Percentiles rank a stretch among this genome's conserved stretches.
These are phyloP conservation scores for Hymenoscyphus linearis DNA, from an alignment of 2,329 filamentous ascomycete species.

Conservation along the genomic window DNA sequence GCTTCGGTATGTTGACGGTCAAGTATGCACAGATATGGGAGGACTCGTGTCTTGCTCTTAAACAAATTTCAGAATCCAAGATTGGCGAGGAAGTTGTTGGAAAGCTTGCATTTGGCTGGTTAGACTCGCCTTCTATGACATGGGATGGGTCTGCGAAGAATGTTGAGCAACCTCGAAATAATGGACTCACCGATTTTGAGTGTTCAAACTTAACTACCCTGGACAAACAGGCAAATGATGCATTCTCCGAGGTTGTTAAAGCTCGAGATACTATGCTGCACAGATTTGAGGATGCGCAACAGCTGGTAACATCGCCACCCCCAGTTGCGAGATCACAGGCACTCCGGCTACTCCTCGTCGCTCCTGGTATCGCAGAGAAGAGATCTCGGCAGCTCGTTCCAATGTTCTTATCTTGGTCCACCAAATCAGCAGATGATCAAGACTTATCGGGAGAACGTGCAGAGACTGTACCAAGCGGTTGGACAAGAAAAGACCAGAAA, in stretches of 20 bases:
- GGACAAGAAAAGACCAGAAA: conserved; percentile 78
- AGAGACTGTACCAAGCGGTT: conserved; percentile 41
- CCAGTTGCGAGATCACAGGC: conserved; percentile 67
- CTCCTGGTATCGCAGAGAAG: conserved; percentile 78
- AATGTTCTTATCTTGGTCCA: conserved; percentile 77
- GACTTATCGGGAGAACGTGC: conserved; percentile 26
- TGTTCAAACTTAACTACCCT: conserved; percentile 70
- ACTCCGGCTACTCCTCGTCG: conserved; percentile 67
- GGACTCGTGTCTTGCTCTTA: conserved; percentile 70
- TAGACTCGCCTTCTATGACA: conserved; percentile 52
- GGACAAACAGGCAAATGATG: conserved; percentile 43
- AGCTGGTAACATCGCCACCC: conserved; percentile 44
- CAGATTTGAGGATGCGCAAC: conserved; percentile 61
- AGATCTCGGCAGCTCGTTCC: conserved; percentile 80
- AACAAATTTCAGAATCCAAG: conserved; percentile 65
- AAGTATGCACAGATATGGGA: conserved; percentile 85
- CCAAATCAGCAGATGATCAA: conserved; percentile 37
- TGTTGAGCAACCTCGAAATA: conserved; percentile 33
- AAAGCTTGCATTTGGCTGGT: conserved; percentile 72
- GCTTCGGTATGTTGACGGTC: conserved; percentile 85
- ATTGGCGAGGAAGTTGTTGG: conserved; percentile 68
- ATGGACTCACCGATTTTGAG: conserved; percentile 68
- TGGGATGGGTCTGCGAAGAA: conserved; percentile 43
- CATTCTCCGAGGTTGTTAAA: conserved; percentile 48
- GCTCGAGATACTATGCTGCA: conserved; percentile 54